Base-by-base conservation (phyloP, 768 basidiomycete species). In the Boletus sp. region DNA sequence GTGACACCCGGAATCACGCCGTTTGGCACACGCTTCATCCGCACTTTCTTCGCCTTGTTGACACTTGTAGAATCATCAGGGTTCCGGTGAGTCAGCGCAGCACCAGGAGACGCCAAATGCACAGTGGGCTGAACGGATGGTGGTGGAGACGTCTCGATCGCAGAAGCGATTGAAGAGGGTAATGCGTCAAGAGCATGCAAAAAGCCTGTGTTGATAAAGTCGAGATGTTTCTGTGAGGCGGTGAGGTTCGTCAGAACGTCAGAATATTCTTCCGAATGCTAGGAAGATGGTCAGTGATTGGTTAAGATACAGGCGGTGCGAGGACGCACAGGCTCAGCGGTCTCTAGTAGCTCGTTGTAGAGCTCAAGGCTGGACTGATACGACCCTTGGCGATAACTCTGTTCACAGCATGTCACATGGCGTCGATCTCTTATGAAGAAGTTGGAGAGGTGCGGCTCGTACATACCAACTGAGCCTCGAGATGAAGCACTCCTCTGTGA, bases 401-500 rank as follows among this genome's bases (percentile, higher is more conserved):
- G 63, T 39, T 32, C 52, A 55, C 54, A 56, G 55, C 52, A 48
- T 55, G 54, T 48, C 56, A 48, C 53, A 48, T 47, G 35, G 50
- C 52, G n/a, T 52, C 50, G 54, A 67, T 58, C 57, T 59, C 52
- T 60, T 47, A 56, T 64, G 54, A 57, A 55, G 47, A 52, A 55
- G 35, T 76, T n/a, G 42, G n/a, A 20, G 30, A 40, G 47, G 36
- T 50, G 50, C 42, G 48, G 46, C 50, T 50, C n/a, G 45, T 24
- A 57, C 88, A 64, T 69, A 92, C 94, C 72, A 95, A 75, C 68
- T 97, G 94, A 30, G 93, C 94, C 68, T 94, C 89, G 15, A 97
- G 77, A 74, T 94, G 92, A 45, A 83, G 65, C 36, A 84, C 77
- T 12, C 89, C 90, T 59, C 90, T 76, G 59, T 85, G 80, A 52